These are phyloP conservation scores for Taiwanofungus camphoratus DNA, from an alignment of 1,284 basidiomycete species.

Conservation along the genomic window DNA sequence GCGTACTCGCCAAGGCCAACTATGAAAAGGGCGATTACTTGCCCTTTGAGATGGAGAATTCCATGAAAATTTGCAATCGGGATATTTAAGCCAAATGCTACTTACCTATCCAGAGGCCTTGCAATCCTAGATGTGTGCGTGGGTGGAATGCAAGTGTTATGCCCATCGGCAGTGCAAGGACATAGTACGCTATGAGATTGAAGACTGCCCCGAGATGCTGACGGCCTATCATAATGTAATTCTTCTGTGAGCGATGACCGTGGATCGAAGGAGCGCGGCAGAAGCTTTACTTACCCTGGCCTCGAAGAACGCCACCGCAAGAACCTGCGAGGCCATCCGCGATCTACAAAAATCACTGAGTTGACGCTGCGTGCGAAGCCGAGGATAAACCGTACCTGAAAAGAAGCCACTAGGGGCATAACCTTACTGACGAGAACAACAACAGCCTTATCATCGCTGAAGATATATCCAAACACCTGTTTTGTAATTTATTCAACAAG, in stretches of 20 bases:
- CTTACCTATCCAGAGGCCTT: slow-evolving; percentile 65
- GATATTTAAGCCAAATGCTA: no score
- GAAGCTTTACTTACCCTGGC: slow-evolving; percentile 50
- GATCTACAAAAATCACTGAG: slow-evolving; percentile 28
- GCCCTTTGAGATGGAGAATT: slow-evolving; percentile 36
- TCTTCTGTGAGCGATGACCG: neutral
- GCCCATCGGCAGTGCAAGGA: slow-evolving; percentile 67
- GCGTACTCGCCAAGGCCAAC: slow-evolving; percentile 67
- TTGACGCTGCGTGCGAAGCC: no score
- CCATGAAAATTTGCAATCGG: neutral
- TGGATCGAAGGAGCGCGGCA: neutral
- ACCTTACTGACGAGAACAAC: slow-evolving; percentile 59
- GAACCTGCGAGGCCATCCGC: slow-evolving; percentile 71
- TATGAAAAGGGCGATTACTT: slow-evolving; percentile 65
- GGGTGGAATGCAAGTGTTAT: slow-evolving; percentile 58
- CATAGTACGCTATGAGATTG: slow-evolving; percentile 73
- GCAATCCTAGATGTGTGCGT: slow-evolving; percentile 41
- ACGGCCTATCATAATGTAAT: slow-evolving; percentile 38
- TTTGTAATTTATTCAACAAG: slow-evolving; percentile 2
- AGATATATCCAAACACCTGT: slow-evolving; percentile 61
- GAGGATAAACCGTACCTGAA: slow-evolving; percentile 55
- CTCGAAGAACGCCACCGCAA: slow-evolving; percentile 66
- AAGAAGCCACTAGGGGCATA: slow-evolving; percentile 76
- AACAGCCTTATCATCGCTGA: slow-evolving; percentile 61
- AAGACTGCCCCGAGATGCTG: slow-evolving; percentile 72